Conservation (phyloP, 2,329 filamentous ascomycete genomes). For the Xylaria multiplex region DNA sequence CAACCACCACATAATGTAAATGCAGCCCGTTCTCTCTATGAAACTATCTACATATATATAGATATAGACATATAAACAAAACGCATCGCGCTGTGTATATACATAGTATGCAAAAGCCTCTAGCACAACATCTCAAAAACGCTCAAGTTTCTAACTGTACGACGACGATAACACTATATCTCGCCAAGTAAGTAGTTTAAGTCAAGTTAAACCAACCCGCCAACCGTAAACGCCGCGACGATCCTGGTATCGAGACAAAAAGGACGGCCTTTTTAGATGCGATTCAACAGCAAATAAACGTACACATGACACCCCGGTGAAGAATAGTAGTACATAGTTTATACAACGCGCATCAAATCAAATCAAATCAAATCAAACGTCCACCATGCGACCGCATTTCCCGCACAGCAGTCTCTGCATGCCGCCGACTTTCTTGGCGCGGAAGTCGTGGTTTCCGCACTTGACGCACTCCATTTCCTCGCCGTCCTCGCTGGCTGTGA, state of each 20-base stretch:
- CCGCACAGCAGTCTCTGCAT: constrained; percentile 70
- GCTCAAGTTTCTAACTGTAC: background rate
- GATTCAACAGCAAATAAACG: background rate
- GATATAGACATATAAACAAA: too few relatives aligned
- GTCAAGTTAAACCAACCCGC: background rate
- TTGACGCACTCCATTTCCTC: constrained; percentile 64
- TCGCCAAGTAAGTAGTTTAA: too few relatives aligned
- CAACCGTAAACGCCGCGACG: background rate
- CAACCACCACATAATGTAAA: too few relatives aligned
- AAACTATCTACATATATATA: too few relatives aligned
- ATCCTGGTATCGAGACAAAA: background rate
- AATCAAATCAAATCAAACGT: constrained; percentile 18
- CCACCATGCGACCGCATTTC: constrained; percentile 56
- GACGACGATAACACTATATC: background rate
- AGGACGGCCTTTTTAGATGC: background rate
- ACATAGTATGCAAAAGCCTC: background rate
- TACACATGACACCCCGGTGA: background rate
- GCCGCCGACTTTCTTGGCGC: constrained; percentile 64
- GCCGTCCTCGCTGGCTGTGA: constrained; percentile 54
- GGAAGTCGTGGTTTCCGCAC: constrained; percentile 71
- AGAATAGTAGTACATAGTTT: background rate
- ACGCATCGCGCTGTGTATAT: too few relatives aligned
- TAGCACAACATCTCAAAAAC: background rate
- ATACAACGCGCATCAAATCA: background rate
- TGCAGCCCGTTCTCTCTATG: too few relatives aligned